Evolutionary conservation across 768 basidiomycete genomes (phyloP).

Genomic region (Mycena metata): DNA sequence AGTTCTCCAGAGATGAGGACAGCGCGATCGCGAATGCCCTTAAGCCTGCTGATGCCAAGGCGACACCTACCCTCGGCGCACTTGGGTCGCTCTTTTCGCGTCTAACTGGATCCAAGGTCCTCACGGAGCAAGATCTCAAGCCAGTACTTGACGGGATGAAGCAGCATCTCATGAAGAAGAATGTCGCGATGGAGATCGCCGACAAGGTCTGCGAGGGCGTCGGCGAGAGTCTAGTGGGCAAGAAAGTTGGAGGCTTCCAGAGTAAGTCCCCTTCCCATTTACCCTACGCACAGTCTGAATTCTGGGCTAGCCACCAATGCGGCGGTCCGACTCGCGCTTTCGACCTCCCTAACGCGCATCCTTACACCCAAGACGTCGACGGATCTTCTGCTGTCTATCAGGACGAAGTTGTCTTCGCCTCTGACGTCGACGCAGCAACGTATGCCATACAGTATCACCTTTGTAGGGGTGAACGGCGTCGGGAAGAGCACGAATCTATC

Average conservation of each 20-base stretch:
- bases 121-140: slow-evolving; percentile 86
- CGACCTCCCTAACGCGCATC: slow-evolving; percentile 90
- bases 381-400: slow-evolving; percentile 94
- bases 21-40: slow-evolving; percentile 74
- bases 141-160: slow-evolving; percentile 96
- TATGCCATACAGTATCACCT: slow-evolving; percentile 92
- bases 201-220: slow-evolving; percentile 96
- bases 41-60: slow-evolving; percentile 54
- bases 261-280: slow-evolving; percentile 62
- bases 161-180: slow-evolving; percentile 98
- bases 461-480: slow-evolving; percentile 98
- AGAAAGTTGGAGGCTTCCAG: slow-evolving; percentile 91
- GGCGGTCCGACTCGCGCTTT: slow-evolving; percentile 87
- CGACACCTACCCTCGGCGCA: slow-evolving; percentile 62
- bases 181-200: slow-evolving; percentile 95
- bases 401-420: slow-evolving; percentile 85
- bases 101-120: slow-evolving; percentile 85
- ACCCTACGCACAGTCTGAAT: slow-evolving; percentile 28
- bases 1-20: slow-evolving; percentile 67
- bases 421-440: slow-evolving; percentile 82
- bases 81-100: slow-evolving; percentile 87
- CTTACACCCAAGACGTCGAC: slow-evolving; percentile 97
- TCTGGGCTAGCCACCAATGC: slow-evolving; percentile 78
- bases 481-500: slow-evolving; percentile 98
- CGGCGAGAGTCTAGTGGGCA: slow-evolving; percentile 90